Evolutionary conservation across 495 filamentous ascomycete genomes (phyloP).

Genomic region (Hypoxylon rickii): DNA sequence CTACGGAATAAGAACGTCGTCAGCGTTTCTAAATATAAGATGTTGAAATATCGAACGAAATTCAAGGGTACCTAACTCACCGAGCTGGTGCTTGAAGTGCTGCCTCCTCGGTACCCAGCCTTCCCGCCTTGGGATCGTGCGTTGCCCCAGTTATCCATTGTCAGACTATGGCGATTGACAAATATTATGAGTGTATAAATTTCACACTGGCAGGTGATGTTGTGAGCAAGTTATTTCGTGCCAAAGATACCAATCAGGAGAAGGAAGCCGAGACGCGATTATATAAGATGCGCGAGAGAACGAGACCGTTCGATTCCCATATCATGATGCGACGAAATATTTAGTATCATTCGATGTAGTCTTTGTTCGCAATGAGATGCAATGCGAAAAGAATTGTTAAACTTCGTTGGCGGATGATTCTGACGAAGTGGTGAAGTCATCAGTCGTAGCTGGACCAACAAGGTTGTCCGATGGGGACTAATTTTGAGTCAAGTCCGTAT

Average conservation of each 20-base stretch:
- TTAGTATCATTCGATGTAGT: not conserved
- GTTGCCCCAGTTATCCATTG: slow-evolving; percentile 13
- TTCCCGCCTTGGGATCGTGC: slow-evolving; percentile 4
- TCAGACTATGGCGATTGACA: not conserved
- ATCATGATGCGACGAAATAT: not conserved
- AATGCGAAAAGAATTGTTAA: not conserved
- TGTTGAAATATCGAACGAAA: not conserved
- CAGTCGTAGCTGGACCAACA: slow-evolving; percentile 4
- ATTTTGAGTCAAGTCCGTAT: slow-evolving; percentile 10
- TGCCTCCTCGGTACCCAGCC: slow-evolving; percentile 3
- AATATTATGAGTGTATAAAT: not conserved
- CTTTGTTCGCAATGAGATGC: not conserved
- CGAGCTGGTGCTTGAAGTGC: not conserved
- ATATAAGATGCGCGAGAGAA: slow-evolving; percentile 9
- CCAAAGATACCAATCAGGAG: no score
- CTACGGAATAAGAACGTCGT: no score
- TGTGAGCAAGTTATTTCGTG: no score
- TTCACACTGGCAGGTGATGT: no score
- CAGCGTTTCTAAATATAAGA: not conserved
- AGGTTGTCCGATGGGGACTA: not conserved
- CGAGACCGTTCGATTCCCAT: not conserved
- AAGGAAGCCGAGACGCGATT: not conserved
- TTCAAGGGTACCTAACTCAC: not conserved
- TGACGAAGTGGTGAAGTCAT: slow-evolving; percentile 26
- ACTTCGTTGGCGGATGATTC: not conserved